phyloP scores from a whole-genome alignment of 2,329 filamentous ascomycete species.

The Drechslerella stenobrocha region DNA sequence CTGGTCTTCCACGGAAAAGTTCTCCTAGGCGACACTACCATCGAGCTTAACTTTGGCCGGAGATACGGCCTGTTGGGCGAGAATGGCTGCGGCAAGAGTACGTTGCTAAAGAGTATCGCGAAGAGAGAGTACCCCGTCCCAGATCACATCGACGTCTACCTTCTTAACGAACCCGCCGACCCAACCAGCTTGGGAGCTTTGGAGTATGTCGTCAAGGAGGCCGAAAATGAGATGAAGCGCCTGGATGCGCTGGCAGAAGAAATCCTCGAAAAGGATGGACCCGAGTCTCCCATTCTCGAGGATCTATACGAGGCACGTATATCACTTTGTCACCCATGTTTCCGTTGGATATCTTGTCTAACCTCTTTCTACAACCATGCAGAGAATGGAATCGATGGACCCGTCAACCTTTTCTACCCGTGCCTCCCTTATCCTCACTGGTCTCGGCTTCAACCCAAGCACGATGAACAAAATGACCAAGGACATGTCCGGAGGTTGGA shows the following conservation, averaged over 20 bases:
- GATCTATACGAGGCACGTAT: conserved; percentile 87
- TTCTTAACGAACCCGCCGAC: conserved; percentile 94
- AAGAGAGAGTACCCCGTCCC: conserved; percentile 94
- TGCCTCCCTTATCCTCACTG: conserved; percentile 92
- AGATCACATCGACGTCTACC: conserved; percentile 95
- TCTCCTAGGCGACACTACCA: conserved; percentile 86
- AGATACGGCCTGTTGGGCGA: conserved; percentile 94
- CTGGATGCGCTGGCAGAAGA: conserved; percentile 87
- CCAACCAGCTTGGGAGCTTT: conserved; percentile 85
- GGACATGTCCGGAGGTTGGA: conserved; percentile 99
- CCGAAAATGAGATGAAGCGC: conserved; percentile 86
- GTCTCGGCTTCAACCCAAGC: conserved; percentile 98
- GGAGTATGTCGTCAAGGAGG: conserved; percentile 96
- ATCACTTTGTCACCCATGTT: neutral
- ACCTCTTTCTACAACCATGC: conserved; percentile 12
- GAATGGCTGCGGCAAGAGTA: conserved; percentile 99
- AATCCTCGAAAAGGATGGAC: conserved; percentile 86
- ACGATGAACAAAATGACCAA: conserved; percentile 99
- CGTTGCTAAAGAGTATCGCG: conserved; percentile 91
- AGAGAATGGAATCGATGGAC: conserved; percentile 99
- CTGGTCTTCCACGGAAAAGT: conserved; percentile 98
- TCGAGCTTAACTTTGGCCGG: conserved; percentile 90
- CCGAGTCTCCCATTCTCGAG: conserved; percentile 84
- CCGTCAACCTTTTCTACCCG: conserved; percentile 95
- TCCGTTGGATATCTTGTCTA: neutral